Evolutionary conservation across 495 filamentous ascomycete species (phyloP).

Genomic region (Viridothelium virens): DNA sequence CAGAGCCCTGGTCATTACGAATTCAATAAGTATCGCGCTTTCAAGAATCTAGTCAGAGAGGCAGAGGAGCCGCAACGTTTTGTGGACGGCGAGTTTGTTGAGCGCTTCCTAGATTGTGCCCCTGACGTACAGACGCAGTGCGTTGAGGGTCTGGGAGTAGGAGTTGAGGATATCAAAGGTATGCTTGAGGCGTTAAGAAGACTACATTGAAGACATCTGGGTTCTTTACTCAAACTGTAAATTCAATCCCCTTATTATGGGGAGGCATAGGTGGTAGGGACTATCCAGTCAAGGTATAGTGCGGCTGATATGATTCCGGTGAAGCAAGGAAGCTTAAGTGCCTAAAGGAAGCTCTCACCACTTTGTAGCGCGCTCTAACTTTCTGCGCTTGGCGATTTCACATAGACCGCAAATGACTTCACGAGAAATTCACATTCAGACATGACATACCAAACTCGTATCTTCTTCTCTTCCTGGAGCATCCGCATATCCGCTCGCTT

Average conservation of each 20-base stretch:
- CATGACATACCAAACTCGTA: neutral
- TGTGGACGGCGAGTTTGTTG: slow-evolving; percentile 86
- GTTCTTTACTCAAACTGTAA: no score
- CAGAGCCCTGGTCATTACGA: slow-evolving; percentile 60
- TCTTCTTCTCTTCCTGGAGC: neutral
- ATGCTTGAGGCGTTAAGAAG: slow-evolving; percentile 56
- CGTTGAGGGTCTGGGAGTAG: slow-evolving; percentile 41
- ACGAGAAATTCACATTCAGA: neutral
- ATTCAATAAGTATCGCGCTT: slow-evolving; percentile 71
- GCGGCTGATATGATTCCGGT: neutral
- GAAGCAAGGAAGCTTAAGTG: neutral
- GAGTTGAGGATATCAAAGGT: slow-evolving; percentile 50
- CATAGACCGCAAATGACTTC: neutral
- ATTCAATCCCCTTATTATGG: no score
- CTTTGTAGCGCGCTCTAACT: neutral
- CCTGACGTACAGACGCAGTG: slow-evolving; percentile 59
- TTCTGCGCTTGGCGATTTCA: neutral
- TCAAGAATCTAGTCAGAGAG: slow-evolving; percentile 60
- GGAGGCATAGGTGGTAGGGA: no score
- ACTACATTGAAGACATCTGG: neutral
- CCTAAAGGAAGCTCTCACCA: no score
- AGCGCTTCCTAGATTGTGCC: slow-evolving; percentile 67
- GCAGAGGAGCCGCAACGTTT: slow-evolving; percentile 75
- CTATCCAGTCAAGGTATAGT: neutral
- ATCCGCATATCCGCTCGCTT: neutral